phyloP scores from a whole-genome alignment of 1,284 basidiomycete species.

The Naganishia sp. region DNA sequence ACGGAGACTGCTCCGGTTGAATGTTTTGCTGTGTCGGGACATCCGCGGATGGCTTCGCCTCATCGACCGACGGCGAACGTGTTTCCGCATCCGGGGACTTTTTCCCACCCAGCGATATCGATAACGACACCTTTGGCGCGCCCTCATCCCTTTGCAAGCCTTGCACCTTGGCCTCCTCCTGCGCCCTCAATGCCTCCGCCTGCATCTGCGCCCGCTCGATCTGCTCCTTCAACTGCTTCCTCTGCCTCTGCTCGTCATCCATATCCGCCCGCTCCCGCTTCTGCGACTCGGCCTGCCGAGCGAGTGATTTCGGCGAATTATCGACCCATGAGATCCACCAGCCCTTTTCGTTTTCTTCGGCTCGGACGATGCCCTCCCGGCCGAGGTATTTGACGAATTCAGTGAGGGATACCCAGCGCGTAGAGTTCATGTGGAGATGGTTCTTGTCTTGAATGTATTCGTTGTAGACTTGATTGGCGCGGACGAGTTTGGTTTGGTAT shows the following conservation, averaged over 20 bases:
- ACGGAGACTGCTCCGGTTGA: neutral
- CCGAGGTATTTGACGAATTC: constrained; percentile 93
- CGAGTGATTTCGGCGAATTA: constrained; percentile 87
- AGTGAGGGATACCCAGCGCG: constrained; percentile 93
- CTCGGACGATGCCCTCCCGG: constrained; percentile 79
- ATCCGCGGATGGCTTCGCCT: neutral
- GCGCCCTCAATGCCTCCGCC: constrained; percentile 36
- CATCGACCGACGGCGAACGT: neutral
- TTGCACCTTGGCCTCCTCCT: constrained; percentile 38
- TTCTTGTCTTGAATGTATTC: constrained; percentile 94
- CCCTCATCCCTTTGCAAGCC: constrained; percentile 71
- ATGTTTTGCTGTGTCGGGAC: constrained; percentile 9
- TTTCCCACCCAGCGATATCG: constrained; percentile 7
- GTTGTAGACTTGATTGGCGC: constrained; percentile 95
- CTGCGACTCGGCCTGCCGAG: constrained; percentile 80
- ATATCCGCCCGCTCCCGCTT: constrained; percentile 90
- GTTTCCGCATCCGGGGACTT: constrained; percentile 29
- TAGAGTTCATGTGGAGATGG: constrained; percentile 98
- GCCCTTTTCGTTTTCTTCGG: constrained; percentile 97
- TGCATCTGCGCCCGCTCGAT: constrained; percentile 73
- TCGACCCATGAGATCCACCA: constrained; percentile 98
- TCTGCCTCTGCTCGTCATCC: constrained; percentile 92
- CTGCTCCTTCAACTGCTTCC: constrained; percentile 86
- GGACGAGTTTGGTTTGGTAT: constrained; percentile 89
- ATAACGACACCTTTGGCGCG: constrained; percentile 39